Conservation (phyloP, 225 moss, liverwort and hornwort genomes). For the Ulota crispa region DNA sequence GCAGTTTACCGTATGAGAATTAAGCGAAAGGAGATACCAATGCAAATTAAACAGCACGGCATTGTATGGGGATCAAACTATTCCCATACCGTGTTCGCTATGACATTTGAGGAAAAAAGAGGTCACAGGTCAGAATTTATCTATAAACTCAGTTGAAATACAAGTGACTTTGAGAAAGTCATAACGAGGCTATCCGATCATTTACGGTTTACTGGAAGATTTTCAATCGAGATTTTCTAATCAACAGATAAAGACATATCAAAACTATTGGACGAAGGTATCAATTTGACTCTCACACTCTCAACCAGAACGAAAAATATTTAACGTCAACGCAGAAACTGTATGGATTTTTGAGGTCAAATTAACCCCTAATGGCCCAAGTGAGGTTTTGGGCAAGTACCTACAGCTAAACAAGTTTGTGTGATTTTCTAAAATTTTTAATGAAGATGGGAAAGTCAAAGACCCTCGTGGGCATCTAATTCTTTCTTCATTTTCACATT, state of each 20-base stretch:
- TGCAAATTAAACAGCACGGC: background rate
- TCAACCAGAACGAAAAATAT: background rate
- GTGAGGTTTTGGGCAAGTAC: too few relatives aligned
- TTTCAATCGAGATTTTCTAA: background rate
- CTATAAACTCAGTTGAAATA: background rate
- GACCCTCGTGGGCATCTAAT: too few relatives aligned
- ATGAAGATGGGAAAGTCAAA: too few relatives aligned
- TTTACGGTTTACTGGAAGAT: background rate
- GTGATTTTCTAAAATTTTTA: too few relatives aligned
- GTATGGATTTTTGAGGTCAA: background rate
- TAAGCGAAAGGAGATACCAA: background rate
- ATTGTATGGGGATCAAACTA: background rate
- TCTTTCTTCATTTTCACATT: too few relatives aligned
- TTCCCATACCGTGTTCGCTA: background rate
- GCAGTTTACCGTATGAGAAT: constrained; percentile 7
- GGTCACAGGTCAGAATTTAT: background rate
- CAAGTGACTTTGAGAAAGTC: background rate
- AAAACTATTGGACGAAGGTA: background rate
- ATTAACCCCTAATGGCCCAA: too few relatives aligned
- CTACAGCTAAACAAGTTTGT: too few relatives aligned
- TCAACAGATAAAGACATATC: too few relatives aligned
- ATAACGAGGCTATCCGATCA: background rate
- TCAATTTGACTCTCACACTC: background rate
- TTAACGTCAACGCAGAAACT: background rate
- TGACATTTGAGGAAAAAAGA: background rate